Percentiles rank a stretch among this genome's conserved stretches.
phyloP scores from a whole-genome alignment of 108 stramenopile species.

The Schizochytrium sp. region DNA sequence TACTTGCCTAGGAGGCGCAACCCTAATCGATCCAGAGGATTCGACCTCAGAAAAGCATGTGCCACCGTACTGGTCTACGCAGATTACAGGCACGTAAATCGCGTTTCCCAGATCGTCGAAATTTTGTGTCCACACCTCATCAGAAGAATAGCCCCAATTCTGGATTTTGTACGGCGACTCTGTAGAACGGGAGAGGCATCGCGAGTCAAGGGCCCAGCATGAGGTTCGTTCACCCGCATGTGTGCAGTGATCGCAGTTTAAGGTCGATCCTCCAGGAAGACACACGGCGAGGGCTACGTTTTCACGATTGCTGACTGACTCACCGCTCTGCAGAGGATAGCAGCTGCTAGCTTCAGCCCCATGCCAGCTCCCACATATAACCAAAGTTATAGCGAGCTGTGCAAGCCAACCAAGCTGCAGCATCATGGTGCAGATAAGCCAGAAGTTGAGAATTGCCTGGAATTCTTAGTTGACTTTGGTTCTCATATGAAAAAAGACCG shows the following conservation, averaged over 20 bases:
- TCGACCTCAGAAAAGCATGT: not conserved
- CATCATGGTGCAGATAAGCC: not conserved
- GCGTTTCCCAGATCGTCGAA: not conserved
- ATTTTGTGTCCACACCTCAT: conserved; percentile 8
- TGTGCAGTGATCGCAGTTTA: conserved; percentile 44
- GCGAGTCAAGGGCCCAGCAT: conserved; percentile 35
- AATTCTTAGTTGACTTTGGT: not conserved
- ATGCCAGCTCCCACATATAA: no score
- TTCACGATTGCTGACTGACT: not conserved
- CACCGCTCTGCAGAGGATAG: conserved; percentile 6
- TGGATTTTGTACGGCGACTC: not conserved
- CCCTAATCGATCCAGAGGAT: not conserved
- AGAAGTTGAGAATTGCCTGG: not conserved
- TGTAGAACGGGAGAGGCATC: not conserved
- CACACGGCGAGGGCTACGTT: not conserved
- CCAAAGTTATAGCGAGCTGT: no score
- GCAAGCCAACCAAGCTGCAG: no score
- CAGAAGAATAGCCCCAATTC: conserved; percentile 28
- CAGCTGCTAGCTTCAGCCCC: not conserved
- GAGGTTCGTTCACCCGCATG: conserved; percentile 45
- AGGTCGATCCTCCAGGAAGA: not conserved
- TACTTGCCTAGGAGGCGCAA: not conserved
- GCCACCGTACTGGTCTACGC: conserved; percentile 42
- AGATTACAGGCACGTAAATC: conserved; percentile 34
- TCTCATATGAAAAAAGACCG: not conserved